Conservation (phyloP, 1,284 basidiomycete genomes). For the Leccinum colubrinum region DNA sequence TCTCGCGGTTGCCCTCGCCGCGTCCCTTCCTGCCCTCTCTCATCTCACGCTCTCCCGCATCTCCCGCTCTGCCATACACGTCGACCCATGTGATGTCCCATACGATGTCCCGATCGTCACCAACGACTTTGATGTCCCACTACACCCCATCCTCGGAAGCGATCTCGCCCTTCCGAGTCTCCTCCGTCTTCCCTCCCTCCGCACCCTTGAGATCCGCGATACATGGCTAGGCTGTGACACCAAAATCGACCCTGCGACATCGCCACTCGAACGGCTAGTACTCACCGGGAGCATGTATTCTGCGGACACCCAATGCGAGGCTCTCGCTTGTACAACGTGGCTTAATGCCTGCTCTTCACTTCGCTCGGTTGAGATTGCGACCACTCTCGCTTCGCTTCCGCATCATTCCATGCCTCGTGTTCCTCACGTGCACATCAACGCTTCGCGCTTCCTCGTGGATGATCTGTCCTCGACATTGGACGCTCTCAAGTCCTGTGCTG, state of each 20-base stretch:
- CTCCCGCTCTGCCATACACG: slow-evolving; percentile 60
- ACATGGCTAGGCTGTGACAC: slow-evolving; percentile 58
- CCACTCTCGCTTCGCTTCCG: slow-evolving; percentile 19
- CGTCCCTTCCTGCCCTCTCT: slow-evolving; percentile 52
- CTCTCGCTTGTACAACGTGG: slow-evolving; percentile 27
- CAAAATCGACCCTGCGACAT: slow-evolving; percentile 9
- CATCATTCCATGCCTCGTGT: slow-evolving; percentile 11
- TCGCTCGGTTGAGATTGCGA: slow-evolving; percentile 21
- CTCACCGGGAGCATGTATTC: slow-evolving; percentile 34
- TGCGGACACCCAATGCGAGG: slow-evolving; percentile 15
- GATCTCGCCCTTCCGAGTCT: slow-evolving; percentile 64
- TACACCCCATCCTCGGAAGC: slow-evolving; percentile 52
- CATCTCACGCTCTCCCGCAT: slow-evolving; percentile 60
- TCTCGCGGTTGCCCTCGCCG: slow-evolving; percentile 66
- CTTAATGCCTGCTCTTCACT: slow-evolving; percentile 25
- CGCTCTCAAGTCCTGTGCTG: slow-evolving; percentile 12
- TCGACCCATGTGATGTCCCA: slow-evolving; percentile 42
- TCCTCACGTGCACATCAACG: slow-evolving; percentile 25
- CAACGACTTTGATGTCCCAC: slow-evolving; percentile 58
- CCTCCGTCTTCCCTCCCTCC: slow-evolving; percentile 58
- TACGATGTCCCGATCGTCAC: slow-evolving; percentile 54
- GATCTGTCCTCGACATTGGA: slow-evolving; percentile 23
- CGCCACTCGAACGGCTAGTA: slow-evolving; percentile 20
- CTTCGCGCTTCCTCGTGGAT: slow-evolving; percentile 26
- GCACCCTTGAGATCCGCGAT: slow-evolving; percentile 61